These are phyloP conservation scores for Thalassiosira hispida DNA, from an alignment of 352 stramenopile species.

Conservation along the genomic window DNA sequence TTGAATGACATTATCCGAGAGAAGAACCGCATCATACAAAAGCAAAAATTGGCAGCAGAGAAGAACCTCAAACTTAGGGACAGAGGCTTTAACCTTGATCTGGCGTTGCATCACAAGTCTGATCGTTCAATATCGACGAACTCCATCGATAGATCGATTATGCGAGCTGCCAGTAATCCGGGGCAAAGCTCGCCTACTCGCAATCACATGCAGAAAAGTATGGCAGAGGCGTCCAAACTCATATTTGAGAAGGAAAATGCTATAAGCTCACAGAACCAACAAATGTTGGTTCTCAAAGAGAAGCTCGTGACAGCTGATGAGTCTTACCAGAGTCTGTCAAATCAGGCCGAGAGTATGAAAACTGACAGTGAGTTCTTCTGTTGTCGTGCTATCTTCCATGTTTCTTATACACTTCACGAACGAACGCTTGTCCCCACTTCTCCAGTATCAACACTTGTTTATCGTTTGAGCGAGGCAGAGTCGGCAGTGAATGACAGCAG, in stretches of 20 bases:
- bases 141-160: slow-evolving; percentile 41
- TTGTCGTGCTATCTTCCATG: background rate
- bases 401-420: slow-evolving; percentile 19
- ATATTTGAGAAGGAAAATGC: slow-evolving; percentile 37
- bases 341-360: slow-evolving; percentile 45
- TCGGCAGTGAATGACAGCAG: slow-evolving; percentile 19
- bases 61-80: slow-evolving; percentile 16
- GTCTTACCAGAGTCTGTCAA: slow-evolving; percentile 4
- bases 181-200: slow-evolving; percentile 26
- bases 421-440: background rate
- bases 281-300: slow-evolving; percentile 29
- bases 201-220: slow-evolving; percentile 18
- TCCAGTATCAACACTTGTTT: slow-evolving; percentile 34
- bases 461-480: slow-evolving; percentile 38
- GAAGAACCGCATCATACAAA: slow-evolving; percentile 43
- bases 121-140: slow-evolving; percentile 42
- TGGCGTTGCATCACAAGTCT: too few relatives aligned
- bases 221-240: slow-evolving; percentile 40
- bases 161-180: slow-evolving; percentile 20
- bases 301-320: slow-evolving; percentile 26
- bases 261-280: slow-evolving; percentile 15
- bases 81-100: slow-evolving; percentile 4
- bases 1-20: slow-evolving; percentile 49
- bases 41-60: slow-evolving; percentile 23
- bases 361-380: slow-evolving; percentile 38